Evolutionary conservation across 2,329 filamentous ascomycete genomes (phyloP), one percentile per base, ranked within the genome.

Genomic region (Aureobasidium leucospermi): DNA sequence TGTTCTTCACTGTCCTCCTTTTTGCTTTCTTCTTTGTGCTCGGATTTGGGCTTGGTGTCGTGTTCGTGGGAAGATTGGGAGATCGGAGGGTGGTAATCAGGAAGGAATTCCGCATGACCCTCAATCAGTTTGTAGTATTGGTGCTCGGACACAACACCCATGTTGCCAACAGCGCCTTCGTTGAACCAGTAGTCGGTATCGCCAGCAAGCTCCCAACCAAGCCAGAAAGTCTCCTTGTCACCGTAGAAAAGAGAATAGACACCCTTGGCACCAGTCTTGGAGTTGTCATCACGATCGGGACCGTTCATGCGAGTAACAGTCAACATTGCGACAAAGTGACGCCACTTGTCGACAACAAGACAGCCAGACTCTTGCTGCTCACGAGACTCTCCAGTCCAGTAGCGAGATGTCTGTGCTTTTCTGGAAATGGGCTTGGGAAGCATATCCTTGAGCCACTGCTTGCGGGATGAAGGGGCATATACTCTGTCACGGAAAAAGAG

Each of bases 161-260:
- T 71, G 43, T 65, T 69, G 11, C 72, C 73, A 4, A 69, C 68
- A 31, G 71, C 69, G 34, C 76, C 76, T 39, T 69, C 67, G 63
- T 78, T 74, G 67, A 78, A 79, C 23, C 71, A 67, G 62, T 77
- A 78, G 23, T 73, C 70, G 6, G 67, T 62, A 58, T 76, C 74
- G 4, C 74, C 76, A 19, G 72, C 74, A n/a, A 79, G 71, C 60
- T 78, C 73, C 70, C 75, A 78, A 19, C 75, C 74, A 2, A 79
- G 69, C 77, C 77, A 79, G 68, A 78, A 79, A 1, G 76, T 79
- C 62, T 79, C 77, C 62, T 79, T 79, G 65, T 63, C 39, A 58
- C 62, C 62, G 29, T 63, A 63, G 68, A 34, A 72, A 73, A 78
- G 74, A 55, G 78, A 75, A 53, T 78, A 79, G 0, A 78, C 74